A percentile compares a stretch with the other conserved stretches of the same genome.
These are phyloP conservation scores for Pseudocercospora vitis DNA, from an alignment of 2,329 filamentous ascomycete species.

Conservation along the genomic window DNA sequence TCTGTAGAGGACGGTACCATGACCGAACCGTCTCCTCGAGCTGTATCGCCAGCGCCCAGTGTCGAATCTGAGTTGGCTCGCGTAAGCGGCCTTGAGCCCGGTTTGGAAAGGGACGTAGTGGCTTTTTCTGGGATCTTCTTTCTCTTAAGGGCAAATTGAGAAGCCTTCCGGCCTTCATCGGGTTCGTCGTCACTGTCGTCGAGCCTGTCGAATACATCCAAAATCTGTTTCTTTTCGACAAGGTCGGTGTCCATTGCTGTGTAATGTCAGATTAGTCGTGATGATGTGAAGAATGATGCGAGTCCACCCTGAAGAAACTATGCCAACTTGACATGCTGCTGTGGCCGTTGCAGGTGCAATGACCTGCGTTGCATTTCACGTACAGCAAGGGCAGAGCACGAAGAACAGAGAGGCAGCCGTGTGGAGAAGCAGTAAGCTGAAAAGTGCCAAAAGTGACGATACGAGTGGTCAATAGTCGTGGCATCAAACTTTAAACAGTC, in stretches of 20 bases:
- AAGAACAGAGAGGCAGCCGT: no score
- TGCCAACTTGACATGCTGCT: background rate
- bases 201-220: constrained; percentile 26
- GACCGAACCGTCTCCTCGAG: background rate
- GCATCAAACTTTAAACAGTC: no score
- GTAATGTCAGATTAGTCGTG: background rate
- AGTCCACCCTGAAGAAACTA: background rate
- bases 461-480: no score
- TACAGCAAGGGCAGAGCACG: no score
- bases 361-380: background rate
- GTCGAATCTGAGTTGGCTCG: constrained; percentile 31
- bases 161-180: constrained; percentile 27
- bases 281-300: background rate
- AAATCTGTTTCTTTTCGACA: constrained; percentile 27
- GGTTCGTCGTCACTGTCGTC: constrained; percentile 26
- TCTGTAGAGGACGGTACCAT: constrained; percentile 16
- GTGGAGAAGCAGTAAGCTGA: no score
- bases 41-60: background rate
- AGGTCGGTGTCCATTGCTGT: constrained; percentile 9
- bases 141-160: constrained; percentile 23
- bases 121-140: constrained; percentile 7
- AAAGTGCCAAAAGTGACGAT: no score
- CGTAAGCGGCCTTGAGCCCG: constrained; percentile 17
- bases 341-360: background rate
- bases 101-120: constrained; percentile 7